A percentile compares a stretch with the other conserved stretches of the same genome.
These are phyloP conservation scores for Encephalitozoon romaleae DNA, from an alignment of 371 early-diverging fungal genomes.

Conservation along the genomic window DNA sequence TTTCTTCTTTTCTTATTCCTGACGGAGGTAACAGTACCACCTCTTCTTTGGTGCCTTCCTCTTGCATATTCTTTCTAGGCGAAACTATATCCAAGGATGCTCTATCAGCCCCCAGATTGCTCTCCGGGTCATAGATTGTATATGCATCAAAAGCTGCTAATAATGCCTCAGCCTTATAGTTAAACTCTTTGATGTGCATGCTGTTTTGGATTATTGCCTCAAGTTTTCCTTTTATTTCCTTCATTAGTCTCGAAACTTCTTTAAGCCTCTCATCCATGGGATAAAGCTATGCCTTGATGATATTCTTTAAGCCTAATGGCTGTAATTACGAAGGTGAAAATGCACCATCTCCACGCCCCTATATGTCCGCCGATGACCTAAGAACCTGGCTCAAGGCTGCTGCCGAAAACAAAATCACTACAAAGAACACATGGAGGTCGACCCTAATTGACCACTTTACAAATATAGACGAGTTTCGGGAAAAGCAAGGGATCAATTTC, in stretches of 20 bases:
- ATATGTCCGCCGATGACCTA: constrained; percentile 45
- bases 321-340: not conserved
- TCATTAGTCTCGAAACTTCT: not conserved
- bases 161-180: constrained; percentile 27
- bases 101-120: not conserved
- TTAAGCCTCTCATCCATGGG: not conserved
- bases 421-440: constrained; percentile 87
- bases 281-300: not conserved
- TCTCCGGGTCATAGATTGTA: not conserved
- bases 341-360: not conserved
- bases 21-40: not conserved
- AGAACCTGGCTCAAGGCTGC: constrained; percentile 54
- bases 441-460: constrained; percentile 93
- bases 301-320: not conserved
- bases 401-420: constrained; percentile 73
- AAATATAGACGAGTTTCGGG: constrained; percentile 79
- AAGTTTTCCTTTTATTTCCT: constrained; percentile 2
- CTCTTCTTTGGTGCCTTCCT: not conserved
- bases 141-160: constrained; percentile 23
- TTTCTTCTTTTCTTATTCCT: not conserved
- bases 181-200: constrained; percentile 5
- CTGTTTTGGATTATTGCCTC: not conserved
- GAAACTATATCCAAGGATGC: not conserved
- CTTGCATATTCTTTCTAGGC: not conserved
- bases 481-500: constrained; percentile 75